Evolutionary conservation across 495 filamentous ascomycete species (phyloP), one percentile per base, ranked within the genome.

Genomic region (Lasiosphaeria hispida): DNA sequence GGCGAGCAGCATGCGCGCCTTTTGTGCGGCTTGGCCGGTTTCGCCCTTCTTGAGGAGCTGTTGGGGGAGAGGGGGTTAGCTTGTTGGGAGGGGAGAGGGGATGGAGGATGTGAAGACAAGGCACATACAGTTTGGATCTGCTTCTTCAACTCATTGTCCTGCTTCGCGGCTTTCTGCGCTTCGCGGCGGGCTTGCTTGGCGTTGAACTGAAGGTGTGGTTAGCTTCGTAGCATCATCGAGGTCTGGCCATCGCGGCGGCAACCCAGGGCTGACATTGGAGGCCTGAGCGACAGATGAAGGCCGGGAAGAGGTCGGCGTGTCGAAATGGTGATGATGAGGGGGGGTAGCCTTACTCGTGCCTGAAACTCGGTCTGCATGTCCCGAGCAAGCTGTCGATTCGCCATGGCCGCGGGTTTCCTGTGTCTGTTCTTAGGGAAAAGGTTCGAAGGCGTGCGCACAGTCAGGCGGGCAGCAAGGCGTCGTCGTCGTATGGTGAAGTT

Each of bases 101-200:
- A 51, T 48, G 48, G 49, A 55, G 53, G 52, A n/a, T n/a, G n/a
- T n/a, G n/a, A n/a, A n/a, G n/a, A n/a, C n/a, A n/a, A n/a, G 48
- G 33, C 5, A 50, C 69, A 49, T 59, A 87, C 86, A 74, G 88
- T 91, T 70, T 93, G 90, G 64, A 93, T 80, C 72, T 92, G 91
- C 66, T 86, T 83, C 77, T 91, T 90, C 71, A 92, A 83, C 23
- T 85, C 77, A 56, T 84, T 87, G 70, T 92, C 90, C 70, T 92
- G 89, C 72, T 92, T 92, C 53, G 84, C 83, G 14, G 90, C 90
- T 70, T 91, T 92, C 56, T 82, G 82, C 10, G 89, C 86, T 76
- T 93, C 89, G 60, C 89, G 78, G 55, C 89, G 89, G 53, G 91
- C 82, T 71, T 90, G 87, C 71, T 92, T 92, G 18, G 89, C 85